A percentile compares a stretch with the other conserved stretches of the same genome.
phyloP scores from a whole-genome alignment of 352 stramenopile genomes.

The Phytophthora ramorum region DNA sequence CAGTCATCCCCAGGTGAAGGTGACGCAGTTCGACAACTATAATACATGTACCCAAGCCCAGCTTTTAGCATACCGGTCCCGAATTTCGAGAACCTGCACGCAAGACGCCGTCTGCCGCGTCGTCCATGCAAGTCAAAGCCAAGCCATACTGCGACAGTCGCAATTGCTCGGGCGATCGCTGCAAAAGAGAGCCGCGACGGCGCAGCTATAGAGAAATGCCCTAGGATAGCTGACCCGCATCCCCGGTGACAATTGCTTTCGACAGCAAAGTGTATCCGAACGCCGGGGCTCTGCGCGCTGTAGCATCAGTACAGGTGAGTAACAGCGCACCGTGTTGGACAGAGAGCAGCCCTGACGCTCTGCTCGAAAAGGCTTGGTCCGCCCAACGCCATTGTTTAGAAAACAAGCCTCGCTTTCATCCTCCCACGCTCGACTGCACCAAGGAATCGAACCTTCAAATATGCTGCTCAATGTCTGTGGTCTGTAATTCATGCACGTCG shows the following conservation, averaged over 20 bases:
- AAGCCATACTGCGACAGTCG: constrained; percentile 7
- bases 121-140: constrained; percentile 4
- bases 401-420: constrained; percentile 24
- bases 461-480: not conserved
- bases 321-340: constrained; percentile 17
- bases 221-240: constrained; percentile 1
- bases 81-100: not conserved
- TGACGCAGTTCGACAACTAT: not conserved
- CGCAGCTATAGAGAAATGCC: not conserved
- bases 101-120: not conserved
- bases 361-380: constrained; percentile 12
- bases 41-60: not conserved
- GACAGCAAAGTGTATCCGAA: constrained; percentile 25
- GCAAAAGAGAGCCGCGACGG: not conserved
- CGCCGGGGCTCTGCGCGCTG: constrained; percentile 17
- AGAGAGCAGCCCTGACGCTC: constrained; percentile 16
- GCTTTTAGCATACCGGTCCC: not conserved
- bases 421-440: not conserved
- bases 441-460: not conserved
- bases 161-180: not conserved
- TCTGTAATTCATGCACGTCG: not conserved
- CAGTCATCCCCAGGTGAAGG: not conserved
- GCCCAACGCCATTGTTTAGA: constrained; percentile 17
- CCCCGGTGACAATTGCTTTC: not conserved
- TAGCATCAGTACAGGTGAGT: constrained; percentile 17